phyloP scores from a whole-genome alignment of 805 yeast genomes.

The Metschnikowia matae region DNA sequence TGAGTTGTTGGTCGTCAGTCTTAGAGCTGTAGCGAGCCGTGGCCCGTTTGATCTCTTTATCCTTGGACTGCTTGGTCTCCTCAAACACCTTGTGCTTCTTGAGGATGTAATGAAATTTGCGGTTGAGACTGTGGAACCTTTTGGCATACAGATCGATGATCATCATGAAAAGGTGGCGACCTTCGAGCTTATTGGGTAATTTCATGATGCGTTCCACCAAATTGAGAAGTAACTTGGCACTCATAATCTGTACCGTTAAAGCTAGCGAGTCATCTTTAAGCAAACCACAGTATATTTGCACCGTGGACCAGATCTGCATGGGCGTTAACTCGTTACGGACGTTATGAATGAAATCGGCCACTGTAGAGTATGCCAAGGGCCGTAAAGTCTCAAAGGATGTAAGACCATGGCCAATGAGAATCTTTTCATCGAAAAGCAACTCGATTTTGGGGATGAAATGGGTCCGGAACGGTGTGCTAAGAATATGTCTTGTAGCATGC shows the following conservation, averaged over 20 bases:
- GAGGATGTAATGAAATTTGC: constrained; percentile 64
- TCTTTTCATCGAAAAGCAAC: constrained; percentile 77
- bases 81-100: constrained; percentile 55
- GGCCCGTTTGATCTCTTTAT: constrained; percentile 41
- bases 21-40: constrained; percentile 35
- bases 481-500: constrained; percentile 92
- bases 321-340: constrained; percentile 80
- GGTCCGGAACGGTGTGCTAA: constrained; percentile 81
- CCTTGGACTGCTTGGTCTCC: constrained; percentile 34
- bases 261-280: constrained; percentile 80
- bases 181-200: constrained; percentile 75
- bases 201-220: constrained; percentile 85
- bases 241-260: constrained; percentile 90
- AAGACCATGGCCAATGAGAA: constrained; percentile 86
- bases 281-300: constrained; percentile 73
- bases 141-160: constrained; percentile 86
- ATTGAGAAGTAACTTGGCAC: constrained; percentile 84
- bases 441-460: constrained; percentile 85
- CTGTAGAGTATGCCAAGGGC: constrained; percentile 90
- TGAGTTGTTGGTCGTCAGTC: constrained; percentile 2
- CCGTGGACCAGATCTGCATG: constrained; percentile 83
- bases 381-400: constrained; percentile 87
- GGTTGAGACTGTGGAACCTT: constrained; percentile 70
- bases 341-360: constrained; percentile 93
- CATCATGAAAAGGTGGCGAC: constrained; percentile 76